phyloP scores from a whole-genome alignment of 2,329 filamentous ascomycete genomes.

The Coniochaeta ligniaria region DNA sequence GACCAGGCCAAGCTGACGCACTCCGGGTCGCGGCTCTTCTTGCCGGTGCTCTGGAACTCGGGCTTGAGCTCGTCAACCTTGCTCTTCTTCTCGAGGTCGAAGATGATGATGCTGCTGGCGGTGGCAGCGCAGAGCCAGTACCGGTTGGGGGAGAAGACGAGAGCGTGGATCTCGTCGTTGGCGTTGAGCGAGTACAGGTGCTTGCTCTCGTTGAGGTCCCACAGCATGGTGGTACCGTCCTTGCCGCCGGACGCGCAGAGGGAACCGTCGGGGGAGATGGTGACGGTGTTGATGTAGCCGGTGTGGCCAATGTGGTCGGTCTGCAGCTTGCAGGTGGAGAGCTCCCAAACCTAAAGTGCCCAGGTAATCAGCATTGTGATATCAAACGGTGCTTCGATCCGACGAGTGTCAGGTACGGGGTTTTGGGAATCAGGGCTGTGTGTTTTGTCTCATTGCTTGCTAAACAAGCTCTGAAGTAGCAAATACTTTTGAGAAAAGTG shows the following conservation, averaged over 20 bases:
- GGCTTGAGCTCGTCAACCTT: conserved; percentile 99
- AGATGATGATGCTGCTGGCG: conserved; percentile 98
- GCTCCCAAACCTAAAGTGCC: conserved; percentile 82
- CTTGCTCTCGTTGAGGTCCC: conserved; percentile 99
- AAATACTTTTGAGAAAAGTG: conserved; percentile 88
- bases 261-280: conserved; percentile 98
- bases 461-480: conserved; percentile 98
- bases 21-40: conserved; percentile 99
- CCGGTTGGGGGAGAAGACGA: conserved; percentile 99
- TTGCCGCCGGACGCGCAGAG: conserved; percentile 99
- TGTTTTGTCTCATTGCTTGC: conserved; percentile 91
- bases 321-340: conserved; percentile 98
- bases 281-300: conserved; percentile 99
- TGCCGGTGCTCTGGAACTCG: conserved; percentile 90
- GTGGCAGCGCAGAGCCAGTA: conserved; percentile 99
- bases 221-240: conserved; percentile 99
- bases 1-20: conserved; percentile 96
- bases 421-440: conserved; percentile 68
- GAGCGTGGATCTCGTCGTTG: conserved; percentile 99
- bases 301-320: conserved; percentile 99
- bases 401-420: conserved; percentile 1
- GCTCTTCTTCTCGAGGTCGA: conserved; percentile 99
- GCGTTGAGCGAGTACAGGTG: conserved; percentile 99
- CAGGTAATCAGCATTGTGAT: not conserved
- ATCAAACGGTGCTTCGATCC: not conserved